Evolutionary conservation across 192 early-diverging fungal genomes (phyloP).

Genomic region (Backusella australiensis): DNA sequence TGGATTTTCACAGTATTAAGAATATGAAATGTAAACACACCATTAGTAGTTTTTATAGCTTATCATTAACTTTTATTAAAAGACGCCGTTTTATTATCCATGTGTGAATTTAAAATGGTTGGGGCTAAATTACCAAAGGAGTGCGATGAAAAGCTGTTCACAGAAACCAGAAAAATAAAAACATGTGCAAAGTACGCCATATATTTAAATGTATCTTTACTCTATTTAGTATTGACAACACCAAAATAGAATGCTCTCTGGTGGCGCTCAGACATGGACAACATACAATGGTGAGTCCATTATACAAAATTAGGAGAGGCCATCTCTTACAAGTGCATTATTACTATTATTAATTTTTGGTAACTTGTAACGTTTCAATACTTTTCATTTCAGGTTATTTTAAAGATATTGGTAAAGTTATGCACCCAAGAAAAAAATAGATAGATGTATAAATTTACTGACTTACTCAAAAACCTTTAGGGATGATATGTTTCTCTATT

Average conservation of each 20-base stretch:
- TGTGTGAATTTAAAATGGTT: neutral
- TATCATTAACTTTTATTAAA: neutral
- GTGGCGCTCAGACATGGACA: neutral
- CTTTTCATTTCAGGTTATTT: neutral
- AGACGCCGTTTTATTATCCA: neutral
- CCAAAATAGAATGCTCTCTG: neutral
- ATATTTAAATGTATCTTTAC: neutral
- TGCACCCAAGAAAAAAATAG: neutral
- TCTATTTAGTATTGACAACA: neutral
- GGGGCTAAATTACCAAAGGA: neutral
- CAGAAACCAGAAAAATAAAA: constrained; percentile 3
- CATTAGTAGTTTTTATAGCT: neutral
- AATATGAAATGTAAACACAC: neutral
- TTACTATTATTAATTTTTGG: neutral
- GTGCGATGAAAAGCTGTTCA: neutral
- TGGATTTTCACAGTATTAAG: neutral
- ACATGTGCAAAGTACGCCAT: neutral
- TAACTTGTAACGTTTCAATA: neutral
- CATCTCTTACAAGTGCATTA: neutral
- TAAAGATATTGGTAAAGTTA: neutral
- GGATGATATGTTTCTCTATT: neutral
- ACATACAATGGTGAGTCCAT: neutral
- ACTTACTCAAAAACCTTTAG: neutral
- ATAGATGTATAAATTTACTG: neutral
- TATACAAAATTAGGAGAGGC: neutral